Base-by-base conservation (phyloP, 164 flowering plant species). In the Vitis rotundifolia region DNA sequence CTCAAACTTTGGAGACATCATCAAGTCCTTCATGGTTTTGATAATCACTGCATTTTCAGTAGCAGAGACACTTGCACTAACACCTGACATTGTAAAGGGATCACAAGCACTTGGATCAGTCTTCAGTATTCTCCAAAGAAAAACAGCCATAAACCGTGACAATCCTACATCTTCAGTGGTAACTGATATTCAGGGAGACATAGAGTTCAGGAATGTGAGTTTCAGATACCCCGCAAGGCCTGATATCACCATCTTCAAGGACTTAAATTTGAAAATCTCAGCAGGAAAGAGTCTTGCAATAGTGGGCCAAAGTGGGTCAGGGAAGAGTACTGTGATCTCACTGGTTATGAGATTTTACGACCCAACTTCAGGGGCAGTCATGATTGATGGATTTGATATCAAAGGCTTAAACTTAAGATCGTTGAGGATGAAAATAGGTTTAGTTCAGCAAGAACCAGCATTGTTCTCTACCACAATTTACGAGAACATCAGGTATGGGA, bases 291-390 rank as follows among this genome's bases (percentile, higher is more conserved):
- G 88, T 55, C 76, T 91, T 29, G 97, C 94, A n/a, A 63, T 93
- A n/a, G 96, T 93, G 0, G 98, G 98, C 12, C 89, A 74, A 75
- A 93, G 98, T 68, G 98, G 97, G 11, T 89, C 93, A 9, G 98
- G 98, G 8, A 93, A 93, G 81, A 89, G 94, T 55, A 87, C 93
- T 0, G 77, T 88, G 31, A 80, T 93, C 28, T 44, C 87, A 11
- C 78, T 93, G 8, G 67, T 93, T 9, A 69, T 84, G 84, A 81
- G 94, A 66, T 89, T 91, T 66, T 93, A 91, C 53, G 97, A 93
- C 66, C 92, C 92, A 19, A 79, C 51, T 31, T 76, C 77, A 2
- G 97, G 93, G 18, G 12, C 67, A 12, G 68, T 91, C 62, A 48
- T 79, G 60, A 79, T 93, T 3, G 98, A 91, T 73, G 91, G 86